Conservation (phyloP, 495 filamentous ascomycete genomes). For the Podospora australis region DNA sequence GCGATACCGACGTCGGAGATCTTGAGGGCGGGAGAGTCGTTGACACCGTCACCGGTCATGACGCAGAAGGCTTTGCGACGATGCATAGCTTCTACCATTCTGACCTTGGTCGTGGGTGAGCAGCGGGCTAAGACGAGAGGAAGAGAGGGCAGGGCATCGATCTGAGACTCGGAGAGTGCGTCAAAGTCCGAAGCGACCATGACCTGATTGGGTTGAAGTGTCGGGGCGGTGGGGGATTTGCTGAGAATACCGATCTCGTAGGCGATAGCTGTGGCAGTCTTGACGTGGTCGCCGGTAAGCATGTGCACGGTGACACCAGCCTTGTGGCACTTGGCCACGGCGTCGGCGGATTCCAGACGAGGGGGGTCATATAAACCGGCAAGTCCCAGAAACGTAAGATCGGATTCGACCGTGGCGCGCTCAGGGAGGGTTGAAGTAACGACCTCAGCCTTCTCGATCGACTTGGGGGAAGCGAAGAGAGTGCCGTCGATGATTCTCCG, state of each 20-base stretch:
- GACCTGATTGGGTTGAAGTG: slow-evolving; percentile 42
- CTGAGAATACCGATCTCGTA: slow-evolving; percentile 67
- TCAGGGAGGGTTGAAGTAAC: slow-evolving; percentile 14
- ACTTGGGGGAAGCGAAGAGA: not conserved
- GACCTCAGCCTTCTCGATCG: slow-evolving; percentile 4
- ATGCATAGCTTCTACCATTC: slow-evolving; percentile 63
- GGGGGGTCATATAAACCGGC: slow-evolving; percentile 68
- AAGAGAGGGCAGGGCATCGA: slow-evolving; percentile 49
- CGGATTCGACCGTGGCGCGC: slow-evolving; percentile 44
- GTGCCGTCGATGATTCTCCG: slow-evolving; percentile 29
- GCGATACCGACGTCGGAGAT: slow-evolving; percentile 78
- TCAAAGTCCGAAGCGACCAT: slow-evolving; percentile 60
- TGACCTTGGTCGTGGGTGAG: slow-evolving; percentile 57
- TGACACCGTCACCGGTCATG: slow-evolving; percentile 77
- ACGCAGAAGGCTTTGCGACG: slow-evolving; percentile 54
- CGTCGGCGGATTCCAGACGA: slow-evolving; percentile 57
- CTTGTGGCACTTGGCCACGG: slow-evolving; percentile 56
- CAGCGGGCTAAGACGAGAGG: slow-evolving; percentile 61
- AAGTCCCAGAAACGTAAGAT: slow-evolving; percentile 56
- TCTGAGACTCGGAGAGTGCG: slow-evolving; percentile 49
- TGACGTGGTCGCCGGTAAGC: slow-evolving; percentile 74
- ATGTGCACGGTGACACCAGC: slow-evolving; percentile 75
- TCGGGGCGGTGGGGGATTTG: slow-evolving; percentile 40
- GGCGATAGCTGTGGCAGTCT: slow-evolving; percentile 69
- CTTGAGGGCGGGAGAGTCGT: slow-evolving; percentile 75